Base-by-base conservation (phyloP, 73 alveolate genomes). In the Paramecium primaurelia region DNA sequence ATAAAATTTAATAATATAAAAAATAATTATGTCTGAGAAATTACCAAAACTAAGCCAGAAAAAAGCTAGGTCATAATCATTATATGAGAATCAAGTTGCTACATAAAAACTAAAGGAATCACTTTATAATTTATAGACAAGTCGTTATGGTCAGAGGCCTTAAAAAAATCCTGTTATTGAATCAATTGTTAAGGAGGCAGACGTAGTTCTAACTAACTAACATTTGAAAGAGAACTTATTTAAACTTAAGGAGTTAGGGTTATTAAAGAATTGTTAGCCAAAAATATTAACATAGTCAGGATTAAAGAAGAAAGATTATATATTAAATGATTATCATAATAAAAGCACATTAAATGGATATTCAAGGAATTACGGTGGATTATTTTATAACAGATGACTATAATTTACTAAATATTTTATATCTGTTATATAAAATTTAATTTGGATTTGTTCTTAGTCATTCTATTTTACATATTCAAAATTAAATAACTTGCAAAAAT, bases 101-200 rank as follows among this genome's bases (percentile, higher is more conserved):
- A 64, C 84, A 28, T 64, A 64, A 26, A 64, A 64, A 64, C 84
- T 64, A 1, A 64, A 64, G 49, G 84, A 64, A 64, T 64, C 84
- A 32, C 22, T 64, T 0, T 64, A 64, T 11, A 32, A 28, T 34
- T 64, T 12, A 64, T 32, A 28, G 20, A 28, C 84, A 20, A 64
- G 84, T 64, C 42, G 84, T 32, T 64, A 64, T 64, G 84, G 84
- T 64, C 8, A 64, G 51, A 64, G 84, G 22, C 84, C 84, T 64
- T 34, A 64, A 34, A 75, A 42, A 75, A 75, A 75, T 75, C 88
- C 88, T 75, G 68, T 75, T 25, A 75, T 75, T 12, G 88, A 75
- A 20, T 38, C 68, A 25, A 75, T 75, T 75, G 88, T 75, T 34
- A 38, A 38, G 34, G 88, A 75, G 9, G 88, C 88, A 1, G 60